phyloP scores from a whole-genome alignment of 2,329 filamentous ascomycete genomes.

The Penicillium sumatraense region DNA sequence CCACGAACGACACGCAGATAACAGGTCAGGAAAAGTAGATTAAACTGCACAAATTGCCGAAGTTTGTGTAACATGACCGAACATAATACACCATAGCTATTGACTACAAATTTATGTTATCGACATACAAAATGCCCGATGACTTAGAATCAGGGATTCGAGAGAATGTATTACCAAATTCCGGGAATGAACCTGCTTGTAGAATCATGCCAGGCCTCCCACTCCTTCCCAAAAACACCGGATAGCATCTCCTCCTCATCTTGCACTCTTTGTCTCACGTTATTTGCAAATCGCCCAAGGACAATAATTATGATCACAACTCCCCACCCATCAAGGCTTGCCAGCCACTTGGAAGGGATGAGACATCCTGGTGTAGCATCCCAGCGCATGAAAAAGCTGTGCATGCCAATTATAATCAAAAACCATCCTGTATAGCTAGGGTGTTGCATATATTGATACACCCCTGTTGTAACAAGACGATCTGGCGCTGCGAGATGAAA shows the following conservation, averaged over 20 bases:
- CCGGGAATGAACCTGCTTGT: conserved; percentile 58
- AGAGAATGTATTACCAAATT: conserved; percentile 35
- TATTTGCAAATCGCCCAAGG: conserved; percentile 12
- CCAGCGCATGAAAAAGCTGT: conserved; percentile 38
- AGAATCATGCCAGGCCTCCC: conserved; percentile 53
- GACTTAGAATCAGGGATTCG: neutral
- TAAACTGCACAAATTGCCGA: no score
- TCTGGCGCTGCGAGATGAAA: conserved; percentile 56
- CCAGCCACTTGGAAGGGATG: conserved; percentile 20
- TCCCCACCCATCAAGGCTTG: conserved; percentile 19
- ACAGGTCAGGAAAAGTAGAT: conserved; percentile 13
- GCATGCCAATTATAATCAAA: conserved; percentile 31
- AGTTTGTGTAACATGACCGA: no score
- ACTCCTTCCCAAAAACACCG: conserved; percentile 56
- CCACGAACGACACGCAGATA: conserved; percentile 3
- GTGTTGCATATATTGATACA: conserved; percentile 58
- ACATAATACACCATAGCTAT: neutral
- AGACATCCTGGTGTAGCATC: conserved; percentile 50
- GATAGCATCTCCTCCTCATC: conserved; percentile 61
- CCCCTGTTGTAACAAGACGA: conserved; percentile 50
- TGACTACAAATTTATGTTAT: neutral
- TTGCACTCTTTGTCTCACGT: conserved; percentile 41
- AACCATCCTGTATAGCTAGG: conserved; percentile 56
- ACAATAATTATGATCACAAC: neutral
- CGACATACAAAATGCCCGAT: neutral